Evolutionary conservation across 2,329 filamentous ascomycete species (phyloP).

Genomic region (Phaeomoniella chlamydospora): DNA sequence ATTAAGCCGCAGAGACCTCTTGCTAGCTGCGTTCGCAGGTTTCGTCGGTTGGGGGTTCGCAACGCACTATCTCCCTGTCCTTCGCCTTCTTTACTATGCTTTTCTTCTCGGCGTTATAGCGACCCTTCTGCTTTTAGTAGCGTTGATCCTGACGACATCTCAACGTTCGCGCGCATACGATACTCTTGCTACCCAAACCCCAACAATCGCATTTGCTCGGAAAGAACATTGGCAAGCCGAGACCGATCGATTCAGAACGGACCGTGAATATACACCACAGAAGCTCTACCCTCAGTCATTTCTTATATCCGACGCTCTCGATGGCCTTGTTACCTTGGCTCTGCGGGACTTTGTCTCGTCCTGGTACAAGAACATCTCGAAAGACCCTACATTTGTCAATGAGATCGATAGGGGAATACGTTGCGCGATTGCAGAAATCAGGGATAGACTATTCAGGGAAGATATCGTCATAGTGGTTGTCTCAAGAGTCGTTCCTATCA

Average conservation of each 20-base stretch:
- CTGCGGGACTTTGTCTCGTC: slow-evolving; percentile 71
- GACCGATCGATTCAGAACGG: slow-evolving; percentile 47
- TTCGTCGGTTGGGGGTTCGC: slow-evolving; percentile 79
- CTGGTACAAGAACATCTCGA: slow-evolving; percentile 83
- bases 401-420: slow-evolving; percentile 75
- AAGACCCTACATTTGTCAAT: slow-evolving; percentile 64
- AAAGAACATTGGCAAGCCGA: slow-evolving; percentile 56
- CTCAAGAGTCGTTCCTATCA: slow-evolving; percentile 67
- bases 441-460: slow-evolving; percentile 56
- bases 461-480: slow-evolving; percentile 77
- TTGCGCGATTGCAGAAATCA: slow-evolving; percentile 53
- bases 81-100: slow-evolving; percentile 77
- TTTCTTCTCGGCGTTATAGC: slow-evolving; percentile 56
- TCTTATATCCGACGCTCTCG: slow-evolving; percentile 64
- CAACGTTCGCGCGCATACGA: slow-evolving; percentile 28
- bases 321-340: slow-evolving; percentile 62
- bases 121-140: slow-evolving; percentile 37
- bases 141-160: slow-evolving; percentile 43
- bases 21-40: slow-evolving; percentile 23
- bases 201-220: slow-evolving; percentile 43
- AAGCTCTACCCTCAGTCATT: slow-evolving; percentile 64
- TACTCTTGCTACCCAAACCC: slow-evolving; percentile 10
- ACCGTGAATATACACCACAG: slow-evolving; percentile 51
- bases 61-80: slow-evolving; percentile 64
- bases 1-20: slow-evolving; percentile 26